Conservation (phyloP, 768 basidiomycete species). For the Collybia nuda region DNA sequence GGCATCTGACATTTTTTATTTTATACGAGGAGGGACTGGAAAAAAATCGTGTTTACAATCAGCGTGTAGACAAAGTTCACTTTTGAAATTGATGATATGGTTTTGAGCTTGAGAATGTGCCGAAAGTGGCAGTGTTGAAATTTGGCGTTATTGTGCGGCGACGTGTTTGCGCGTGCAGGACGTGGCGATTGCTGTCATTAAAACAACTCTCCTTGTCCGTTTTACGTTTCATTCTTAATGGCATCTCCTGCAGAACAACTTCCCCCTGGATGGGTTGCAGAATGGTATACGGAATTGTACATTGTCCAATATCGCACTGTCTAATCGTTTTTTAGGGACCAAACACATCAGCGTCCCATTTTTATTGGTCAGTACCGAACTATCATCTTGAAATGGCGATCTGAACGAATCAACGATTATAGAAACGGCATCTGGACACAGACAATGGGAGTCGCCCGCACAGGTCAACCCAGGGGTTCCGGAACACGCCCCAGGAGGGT, state of each 20-base stretch:
- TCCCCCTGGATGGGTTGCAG: constrained; percentile 90
- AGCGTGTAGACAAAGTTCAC: no score
- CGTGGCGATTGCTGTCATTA: constrained; percentile 23
- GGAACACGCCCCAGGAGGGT: constrained; percentile 39
- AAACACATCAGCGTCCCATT: constrained; percentile 75
- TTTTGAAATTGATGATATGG: no score
- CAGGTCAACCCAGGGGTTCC: constrained; percentile 28
- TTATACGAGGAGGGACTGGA: no score
- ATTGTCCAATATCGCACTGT: not conserved
- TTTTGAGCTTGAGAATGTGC: no score
- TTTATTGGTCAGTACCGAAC: constrained; percentile 72
- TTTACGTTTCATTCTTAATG: constrained; percentile 31
- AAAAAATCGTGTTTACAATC: no score
- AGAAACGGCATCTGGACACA: constrained; percentile 83
- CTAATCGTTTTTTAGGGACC: constrained; percentile 57
- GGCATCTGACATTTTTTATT: no score
- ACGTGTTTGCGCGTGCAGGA: constrained; percentile 29
- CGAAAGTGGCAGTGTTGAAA: constrained; percentile 2
- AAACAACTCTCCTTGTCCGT: constrained; percentile 7
- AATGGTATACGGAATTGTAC: constrained; percentile 65
- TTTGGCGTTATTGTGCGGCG: constrained; percentile 22
- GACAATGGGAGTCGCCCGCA: constrained; percentile 87
- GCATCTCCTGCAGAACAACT: constrained; percentile 62
- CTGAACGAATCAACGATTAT: constrained; percentile 3
- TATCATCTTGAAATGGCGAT: no score